Percentiles rank a stretch among this genome's conserved stretches.
Evolutionary conservation across 176 grass and related monocot genomes (phyloP).

Genomic region (Avena insularis): DNA sequence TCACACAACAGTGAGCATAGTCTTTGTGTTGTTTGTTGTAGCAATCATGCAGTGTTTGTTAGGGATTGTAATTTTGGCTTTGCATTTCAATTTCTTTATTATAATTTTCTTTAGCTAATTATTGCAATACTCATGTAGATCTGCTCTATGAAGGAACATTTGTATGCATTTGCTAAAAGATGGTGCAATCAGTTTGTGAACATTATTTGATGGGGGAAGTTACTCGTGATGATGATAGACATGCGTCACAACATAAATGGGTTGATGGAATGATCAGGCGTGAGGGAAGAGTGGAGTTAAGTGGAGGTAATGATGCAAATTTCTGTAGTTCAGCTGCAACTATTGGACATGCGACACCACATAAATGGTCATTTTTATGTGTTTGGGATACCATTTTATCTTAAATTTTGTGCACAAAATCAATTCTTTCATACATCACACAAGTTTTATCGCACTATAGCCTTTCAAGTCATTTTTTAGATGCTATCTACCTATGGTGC

Average conservation of each 20-base stretch:
- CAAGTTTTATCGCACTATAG: not conserved
- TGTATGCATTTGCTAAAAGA: constrained; percentile 65
- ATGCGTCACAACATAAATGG: constrained; percentile 80
- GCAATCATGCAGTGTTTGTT: constrained; percentile 83
- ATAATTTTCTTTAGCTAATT: constrained; percentile 17
- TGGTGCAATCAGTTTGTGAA: constrained; percentile 77
- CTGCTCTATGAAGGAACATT: constrained; percentile 84
- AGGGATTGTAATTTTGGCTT: constrained; percentile 61
- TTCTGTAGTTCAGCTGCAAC: constrained; percentile 40
- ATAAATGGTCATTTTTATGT: constrained; percentile 43
- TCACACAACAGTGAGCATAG: constrained; percentile 59
- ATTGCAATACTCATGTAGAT: constrained; percentile 59
- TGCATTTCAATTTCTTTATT: constrained; percentile 17
- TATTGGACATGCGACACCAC: constrained; percentile 51
- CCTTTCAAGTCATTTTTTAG: constrained; percentile 12
- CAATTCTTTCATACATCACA: not conserved
- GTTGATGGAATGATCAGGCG: constrained; percentile 90
- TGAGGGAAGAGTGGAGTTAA: constrained; percentile 74
- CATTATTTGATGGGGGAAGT: constrained; percentile 64
- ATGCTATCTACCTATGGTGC: not conserved
- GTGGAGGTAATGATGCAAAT: constrained; percentile 63
- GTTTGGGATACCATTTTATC: not conserved
- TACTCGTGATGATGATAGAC: constrained; percentile 57
- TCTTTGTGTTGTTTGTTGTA: constrained; percentile 48
- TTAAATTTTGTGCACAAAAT: constrained; percentile 23